Evolutionary conservation across 495 filamentous ascomycete species (phyloP), one percentile per base, ranked within the genome.

Genomic region (Chaetomidium leptoderma): DNA sequence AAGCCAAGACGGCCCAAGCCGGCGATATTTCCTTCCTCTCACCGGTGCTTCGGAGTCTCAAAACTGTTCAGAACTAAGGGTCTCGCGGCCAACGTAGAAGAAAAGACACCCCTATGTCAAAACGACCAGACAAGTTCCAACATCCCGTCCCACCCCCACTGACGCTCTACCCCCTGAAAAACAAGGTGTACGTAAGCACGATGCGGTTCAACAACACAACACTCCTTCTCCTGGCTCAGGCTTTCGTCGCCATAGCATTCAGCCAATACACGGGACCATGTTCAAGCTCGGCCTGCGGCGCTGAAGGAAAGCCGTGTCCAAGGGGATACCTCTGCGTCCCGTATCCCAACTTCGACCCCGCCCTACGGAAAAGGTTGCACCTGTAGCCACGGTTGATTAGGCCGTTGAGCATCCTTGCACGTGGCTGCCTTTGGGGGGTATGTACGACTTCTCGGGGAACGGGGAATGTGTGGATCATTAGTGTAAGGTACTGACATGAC

Each of bases 311-410:
- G 33, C 50, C 59, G 13, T 68, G 66, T 23, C 53, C 54, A 9
- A 43, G 61, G 19, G 66, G 63, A 9, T 68, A 59, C 24, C 60
- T 66, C 16, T 68, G 66, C 45, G 66, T 68, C 5, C 60, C 66
- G 3, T 68, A 53, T 16, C 66, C 66, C 3, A 59, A 21, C 26
- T 60, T 58, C 23, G 55, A 68, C 21, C 66, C 63, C 0, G 60
- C 63, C 0, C 23, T 37, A 24, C n/a, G 27, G 66, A 0, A 42
- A 68, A 35, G 66, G 66, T 5, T 68, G 66, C 51, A 57, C 63
- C 7, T 68, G 66, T 59, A 68, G 63, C 33, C 40, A 52, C 13
- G 64, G 45, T 17, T 66, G 46, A 58, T 8, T 81, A n/a, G n/a
- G n/a, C n/a, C n/a, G n/a, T n/a, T n/a, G n/a, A n/a, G n/a, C n/a